Percentiles rank a stretch among this genome's conserved stretches.
Evolutionary conservation across 305 asterid genomes (phyloP).

Genomic region (Solanum hybrid): DNA sequence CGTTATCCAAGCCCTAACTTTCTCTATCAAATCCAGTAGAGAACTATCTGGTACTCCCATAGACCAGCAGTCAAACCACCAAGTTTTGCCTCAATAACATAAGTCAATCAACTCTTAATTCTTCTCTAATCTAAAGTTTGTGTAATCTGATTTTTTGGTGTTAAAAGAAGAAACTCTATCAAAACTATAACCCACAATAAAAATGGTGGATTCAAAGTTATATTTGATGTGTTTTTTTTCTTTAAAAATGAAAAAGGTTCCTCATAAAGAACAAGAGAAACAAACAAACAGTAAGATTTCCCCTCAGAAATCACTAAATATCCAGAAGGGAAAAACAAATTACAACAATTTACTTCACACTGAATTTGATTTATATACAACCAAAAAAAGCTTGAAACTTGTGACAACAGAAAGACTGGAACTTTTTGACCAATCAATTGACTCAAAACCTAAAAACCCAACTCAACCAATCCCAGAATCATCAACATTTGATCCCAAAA

Average conservation of each 20-base stretch:
- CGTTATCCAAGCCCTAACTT: conserved; percentile 57
- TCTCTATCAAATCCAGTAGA: conserved; percentile 48
- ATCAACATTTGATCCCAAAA: conserved; percentile 42
- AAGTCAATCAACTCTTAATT: background rate
- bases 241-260: conserved; percentile 14
- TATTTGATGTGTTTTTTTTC: conserved; percentile 10
- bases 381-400: conserved; percentile 1
- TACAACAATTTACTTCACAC: conserved; percentile 24
- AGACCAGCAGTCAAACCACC: conserved; percentile 33
- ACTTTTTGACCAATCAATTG: background rate
- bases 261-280: conserved; percentile 16
- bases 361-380: conserved; percentile 30
- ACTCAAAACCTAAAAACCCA: conserved; percentile 20
- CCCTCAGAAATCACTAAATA: conserved; percentile 33
- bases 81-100: conserved; percentile 10
- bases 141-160: background rate
- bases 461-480: conserved; percentile 73
- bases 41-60: conserved; percentile 60
- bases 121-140: conserved; percentile 14
- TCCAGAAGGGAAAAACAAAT: conserved; percentile 18
- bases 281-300: conserved; percentile 12
- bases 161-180: conserved; percentile 24
- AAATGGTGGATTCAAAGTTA: conserved; percentile 40
- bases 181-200: conserved; percentile 61
- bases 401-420: background rate